Conservation (phyloP, 2,329 filamentous ascomycete species). For the Samsoniella hepiali region DNA sequence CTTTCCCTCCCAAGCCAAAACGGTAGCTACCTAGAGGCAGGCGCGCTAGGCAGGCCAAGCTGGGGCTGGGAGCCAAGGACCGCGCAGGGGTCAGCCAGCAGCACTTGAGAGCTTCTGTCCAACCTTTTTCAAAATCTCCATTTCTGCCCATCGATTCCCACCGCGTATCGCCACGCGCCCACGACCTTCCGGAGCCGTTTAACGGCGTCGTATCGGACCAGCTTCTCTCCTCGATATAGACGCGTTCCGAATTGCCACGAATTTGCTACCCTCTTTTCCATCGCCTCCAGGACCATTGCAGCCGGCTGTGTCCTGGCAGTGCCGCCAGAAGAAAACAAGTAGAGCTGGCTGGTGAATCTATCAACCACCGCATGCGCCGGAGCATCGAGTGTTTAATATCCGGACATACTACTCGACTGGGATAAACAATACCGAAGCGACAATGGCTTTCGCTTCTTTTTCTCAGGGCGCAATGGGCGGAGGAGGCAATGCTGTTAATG, state of each 20-base stretch:
- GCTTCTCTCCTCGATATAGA: neutral
- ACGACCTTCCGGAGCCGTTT: neutral
- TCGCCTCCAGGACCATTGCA: neutral
- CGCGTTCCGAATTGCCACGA: neutral
- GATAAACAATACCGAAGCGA: neutral
- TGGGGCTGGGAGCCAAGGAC: neutral
- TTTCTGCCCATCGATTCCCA: constrained; percentile 10
- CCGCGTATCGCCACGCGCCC: constrained; percentile 4
- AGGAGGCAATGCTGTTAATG: constrained; percentile 39
- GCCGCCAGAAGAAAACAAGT: neutral
- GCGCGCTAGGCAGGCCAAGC: neutral
- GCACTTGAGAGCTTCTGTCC: constrained; percentile 4
- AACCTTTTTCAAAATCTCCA: constrained; percentile 11
- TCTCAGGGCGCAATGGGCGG: constrained; percentile 40
- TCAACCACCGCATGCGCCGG: neutral
- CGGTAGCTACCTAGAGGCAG: neutral
- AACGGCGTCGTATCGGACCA: neutral
- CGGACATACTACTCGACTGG: neutral
- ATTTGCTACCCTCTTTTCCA: neutral
- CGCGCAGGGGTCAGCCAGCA: constrained; percentile 7
- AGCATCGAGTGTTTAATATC: neutral
- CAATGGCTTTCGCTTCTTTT: constrained; percentile 60
- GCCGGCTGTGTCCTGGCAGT: neutral
- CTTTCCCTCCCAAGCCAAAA: neutral
- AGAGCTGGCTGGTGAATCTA: neutral